These are phyloP conservation scores for Wickerhamomyces hampshirensis DNA, from an alignment of 805 yeast genomes.

Conservation along the genomic window DNA sequence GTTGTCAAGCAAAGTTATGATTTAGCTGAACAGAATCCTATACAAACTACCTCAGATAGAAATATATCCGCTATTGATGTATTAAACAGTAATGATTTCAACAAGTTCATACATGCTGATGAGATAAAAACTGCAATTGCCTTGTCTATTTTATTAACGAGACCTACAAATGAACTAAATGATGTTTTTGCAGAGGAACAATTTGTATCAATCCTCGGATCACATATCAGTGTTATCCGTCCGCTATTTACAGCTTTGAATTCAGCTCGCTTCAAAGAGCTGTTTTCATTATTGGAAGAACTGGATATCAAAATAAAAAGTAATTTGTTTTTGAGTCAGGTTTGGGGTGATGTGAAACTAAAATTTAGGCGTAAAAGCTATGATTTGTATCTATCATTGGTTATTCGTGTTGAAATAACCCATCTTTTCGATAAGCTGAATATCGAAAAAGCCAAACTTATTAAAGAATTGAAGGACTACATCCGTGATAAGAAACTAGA, in stretches of 20 bases:
- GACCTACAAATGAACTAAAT: slow-evolving; percentile 13
- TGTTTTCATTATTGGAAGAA: slow-evolving; percentile 15
- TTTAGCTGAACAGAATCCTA: slow-evolving; percentile 14
- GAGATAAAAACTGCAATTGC: slow-evolving; percentile 18
- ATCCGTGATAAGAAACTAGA: slow-evolving; percentile 13
- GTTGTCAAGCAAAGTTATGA: slow-evolving; percentile 13
- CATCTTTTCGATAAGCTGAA: slow-evolving; percentile 16
- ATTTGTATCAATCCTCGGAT: slow-evolving; percentile 18
- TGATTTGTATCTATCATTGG: slow-evolving; percentile 29
- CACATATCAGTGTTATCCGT: slow-evolving; percentile 18
- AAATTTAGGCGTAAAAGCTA: slow-evolving; percentile 27
- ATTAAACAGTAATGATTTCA: slow-evolving; percentile 14
- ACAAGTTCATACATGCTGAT: slow-evolving; percentile 18
- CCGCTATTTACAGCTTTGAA: slow-evolving; percentile 20
- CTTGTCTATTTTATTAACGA: slow-evolving; percentile 17
- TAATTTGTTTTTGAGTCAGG: slow-evolving; percentile 18
- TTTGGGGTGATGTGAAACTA: slow-evolving; percentile 23
- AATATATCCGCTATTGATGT: slow-evolving; percentile 16
- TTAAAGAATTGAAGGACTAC: slow-evolving; percentile 14
- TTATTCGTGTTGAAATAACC: slow-evolving; percentile 15
- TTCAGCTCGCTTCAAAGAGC: slow-evolving; percentile 23
- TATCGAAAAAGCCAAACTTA: slow-evolving; percentile 12
- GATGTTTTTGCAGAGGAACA: slow-evolving; percentile 15
- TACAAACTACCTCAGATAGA: slow-evolving; percentile 15
- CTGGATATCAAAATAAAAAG: slow-evolving; percentile 12